A percentile compares a stretch with the other conserved stretches of the same genome.
Evolutionary conservation across 2,329 filamentous ascomycete genomes (phyloP).

Genomic region (Magnaporthiopsis rhizophila): DNA sequence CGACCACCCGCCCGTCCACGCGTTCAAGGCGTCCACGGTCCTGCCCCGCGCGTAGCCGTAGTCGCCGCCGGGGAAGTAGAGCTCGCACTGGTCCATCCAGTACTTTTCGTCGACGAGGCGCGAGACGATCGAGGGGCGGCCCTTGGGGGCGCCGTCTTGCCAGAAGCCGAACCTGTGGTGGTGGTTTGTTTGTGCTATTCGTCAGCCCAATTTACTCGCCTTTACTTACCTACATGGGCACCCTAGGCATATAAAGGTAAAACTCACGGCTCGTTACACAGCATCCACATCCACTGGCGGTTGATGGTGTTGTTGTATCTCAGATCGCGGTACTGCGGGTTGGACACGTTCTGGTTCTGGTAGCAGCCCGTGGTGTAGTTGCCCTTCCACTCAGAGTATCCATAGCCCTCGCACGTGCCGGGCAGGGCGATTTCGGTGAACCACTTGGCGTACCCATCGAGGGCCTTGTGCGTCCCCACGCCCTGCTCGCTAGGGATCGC

Average conservation of each 20-base stretch:
- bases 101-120: slow-evolving; percentile 26
- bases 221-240: too few relatives aligned
- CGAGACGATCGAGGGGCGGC: slow-evolving; percentile 32
- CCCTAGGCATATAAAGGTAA: too few relatives aligned
- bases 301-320: slow-evolving; percentile 31
- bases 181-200: not conserved
- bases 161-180: slow-evolving; percentile 25
- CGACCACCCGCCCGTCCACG: slow-evolving; percentile 31
- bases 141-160: slow-evolving; percentile 36
- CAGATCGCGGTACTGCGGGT: slow-evolving; percentile 30
- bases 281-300: slow-evolving; percentile 48
- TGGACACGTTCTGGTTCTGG: slow-evolving; percentile 35
- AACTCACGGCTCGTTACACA: slow-evolving; percentile 38
- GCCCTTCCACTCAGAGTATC: slow-evolving; percentile 16
- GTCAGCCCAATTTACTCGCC: not conserved
- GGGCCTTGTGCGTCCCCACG: slow-evolving; percentile 41
- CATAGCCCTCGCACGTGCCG: slow-evolving; percentile 34
- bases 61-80: slow-evolving; percentile 34
- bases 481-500: slow-evolving; percentile 38
- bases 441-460: slow-evolving; percentile 45
- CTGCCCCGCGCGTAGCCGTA: slow-evolving; percentile 25
- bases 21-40: slow-evolving; percentile 25
- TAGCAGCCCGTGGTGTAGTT: slow-evolving; percentile 38
- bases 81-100: slow-evolving; percentile 34
- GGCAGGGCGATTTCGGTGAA: slow-evolving; percentile 33